Evolutionary conservation across 306 rosid species (phyloP), one percentile per base, ranked within the genome.

Genomic region (Cucurbita pepo): DNA sequence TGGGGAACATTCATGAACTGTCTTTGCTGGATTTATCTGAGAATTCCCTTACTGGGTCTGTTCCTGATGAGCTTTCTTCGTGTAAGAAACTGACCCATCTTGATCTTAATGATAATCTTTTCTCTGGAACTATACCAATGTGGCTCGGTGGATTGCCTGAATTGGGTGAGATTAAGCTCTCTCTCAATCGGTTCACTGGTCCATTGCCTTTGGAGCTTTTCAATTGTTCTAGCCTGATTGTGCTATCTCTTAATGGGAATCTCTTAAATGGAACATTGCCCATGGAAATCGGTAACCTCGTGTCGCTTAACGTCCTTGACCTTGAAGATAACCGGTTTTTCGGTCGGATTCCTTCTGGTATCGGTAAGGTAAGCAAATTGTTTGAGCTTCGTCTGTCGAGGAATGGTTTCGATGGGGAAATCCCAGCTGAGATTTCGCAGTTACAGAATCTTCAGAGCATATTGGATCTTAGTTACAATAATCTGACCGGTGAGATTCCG

Each of bases 401-500:
- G 43, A 94, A 91, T 57, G 78, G 77, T 78, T 85, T 91, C 1
- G 58, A 38, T 72, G 96, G 96, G 64, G 96, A 87, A 73, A 77
- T 91, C 38, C 96, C 97, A 7, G 52, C 2, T 74, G 96, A 94
- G 85, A 55, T 94, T 53, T 96, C 86, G 52, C 89, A 84, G 77
- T 89, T 91, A 60, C 95, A 86, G 79, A 94, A 94, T 83, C 92
- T 94, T 16, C 99, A 94, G 81, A 89, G 85, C 83, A 59, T 85
- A 58, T 81, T 94, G 44, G 92, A 91, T 88, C 88, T 90, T 81
- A 86, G 97, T 82, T 76, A 81, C 88, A 94, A 94, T 74, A 85
- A 84, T 80, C 83, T 94, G 66, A 86, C 86, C 6, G 97, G 97
- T 63, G 76, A 64, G 11, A 94, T 94, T 61, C 99, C 99, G 6